Conservation (phyloP, 2,329 filamentous ascomycete species). For the Claviceps digitariae region DNA sequence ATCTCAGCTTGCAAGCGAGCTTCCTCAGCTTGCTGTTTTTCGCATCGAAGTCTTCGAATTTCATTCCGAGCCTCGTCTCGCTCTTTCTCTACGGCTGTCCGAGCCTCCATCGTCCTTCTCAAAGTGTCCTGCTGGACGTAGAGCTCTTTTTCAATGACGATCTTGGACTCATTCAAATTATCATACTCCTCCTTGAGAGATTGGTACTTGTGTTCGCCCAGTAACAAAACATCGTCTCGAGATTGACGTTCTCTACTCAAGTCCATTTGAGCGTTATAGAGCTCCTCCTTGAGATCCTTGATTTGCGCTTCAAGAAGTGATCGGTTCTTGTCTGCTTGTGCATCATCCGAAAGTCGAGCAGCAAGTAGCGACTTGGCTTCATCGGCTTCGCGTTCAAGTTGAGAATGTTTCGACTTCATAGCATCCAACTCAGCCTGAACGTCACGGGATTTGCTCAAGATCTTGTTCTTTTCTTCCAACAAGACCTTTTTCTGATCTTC, state of each 20-base stretch:
- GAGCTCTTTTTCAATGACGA: slow-evolving; percentile 94
- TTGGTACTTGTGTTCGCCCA: slow-evolving; percentile 77
- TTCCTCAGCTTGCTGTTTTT: slow-evolving; percentile 76
- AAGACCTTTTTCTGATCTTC: slow-evolving; percentile 67
- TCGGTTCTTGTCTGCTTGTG: slow-evolving; percentile 66
- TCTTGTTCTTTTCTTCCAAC: slow-evolving; percentile 62
- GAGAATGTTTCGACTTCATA: slow-evolving; percentile 69
- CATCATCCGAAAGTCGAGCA: slow-evolving; percentile 79
- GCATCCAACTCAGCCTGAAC: slow-evolving; percentile 80
- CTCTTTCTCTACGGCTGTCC: slow-evolving; percentile 67
- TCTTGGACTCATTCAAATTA: slow-evolving; percentile 82
- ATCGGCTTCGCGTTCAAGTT: slow-evolving; percentile 75
- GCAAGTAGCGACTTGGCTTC: slow-evolving; percentile 81
- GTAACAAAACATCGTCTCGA: slow-evolving; percentile 80
- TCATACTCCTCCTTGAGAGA: slow-evolving; percentile 76
- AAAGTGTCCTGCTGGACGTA: slow-evolving; percentile 90
- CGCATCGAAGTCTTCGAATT: slow-evolving; percentile 66
- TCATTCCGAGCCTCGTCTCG: slow-evolving; percentile 82
- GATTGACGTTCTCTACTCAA: slow-evolving; percentile 86
- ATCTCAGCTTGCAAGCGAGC: slow-evolving; percentile 72
- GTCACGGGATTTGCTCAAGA: slow-evolving; percentile 63
- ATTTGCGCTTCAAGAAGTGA: slow-evolving; percentile 79
- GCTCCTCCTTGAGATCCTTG: slow-evolving; percentile 70
- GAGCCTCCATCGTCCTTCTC: slow-evolving; percentile 70
- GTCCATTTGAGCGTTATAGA: slow-evolving; percentile 76